Percentiles rank a stretch among this genome's conserved stretches.
Conservation (phyloP, 148 eudicot genomes). For the Talinum fruticosum region DNA sequence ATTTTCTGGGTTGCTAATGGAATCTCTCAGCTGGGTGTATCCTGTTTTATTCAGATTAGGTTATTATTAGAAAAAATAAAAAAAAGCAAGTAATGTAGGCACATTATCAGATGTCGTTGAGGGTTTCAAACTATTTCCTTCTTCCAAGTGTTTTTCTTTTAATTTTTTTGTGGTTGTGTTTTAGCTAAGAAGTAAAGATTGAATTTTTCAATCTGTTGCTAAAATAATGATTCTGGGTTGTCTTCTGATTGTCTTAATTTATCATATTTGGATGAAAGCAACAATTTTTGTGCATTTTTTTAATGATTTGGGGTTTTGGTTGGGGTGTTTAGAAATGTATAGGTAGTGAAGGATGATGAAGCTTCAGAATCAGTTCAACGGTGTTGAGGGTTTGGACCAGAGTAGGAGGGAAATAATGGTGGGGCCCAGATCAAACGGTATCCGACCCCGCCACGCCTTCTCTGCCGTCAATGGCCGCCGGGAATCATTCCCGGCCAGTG, state of each 20-base stretch:
- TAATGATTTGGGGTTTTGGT: conserved; percentile 20
- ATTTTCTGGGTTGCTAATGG: conserved; percentile 4
- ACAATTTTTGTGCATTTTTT: conserved; percentile 18
- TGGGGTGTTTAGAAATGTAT: conserved; percentile 25
- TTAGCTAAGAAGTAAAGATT: neutral
- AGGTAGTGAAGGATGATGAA: conserved; percentile 25
- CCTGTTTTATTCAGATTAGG: neutral
- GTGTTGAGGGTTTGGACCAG: conserved; percentile 39
- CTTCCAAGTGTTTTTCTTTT: neutral
- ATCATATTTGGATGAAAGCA: conserved; percentile 14
- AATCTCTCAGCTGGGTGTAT: too few species aligned
- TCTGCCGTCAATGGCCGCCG: conserved; percentile 59
- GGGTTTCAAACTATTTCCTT: conserved; percentile 19
- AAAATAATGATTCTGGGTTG: conserved; percentile 21
- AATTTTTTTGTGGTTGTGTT: neutral
- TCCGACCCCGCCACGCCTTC: conserved; percentile 50
- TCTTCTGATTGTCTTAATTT: conserved; percentile 10
- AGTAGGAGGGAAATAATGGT: conserved; percentile 38
- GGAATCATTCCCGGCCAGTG: conserved; percentile 43
- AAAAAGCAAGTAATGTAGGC: neutral
- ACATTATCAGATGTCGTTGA: conserved; percentile 22
- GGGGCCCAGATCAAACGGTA: conserved; percentile 47
- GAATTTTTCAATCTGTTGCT: conserved; percentile 19
- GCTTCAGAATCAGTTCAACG: conserved; percentile 26
- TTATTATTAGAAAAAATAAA: neutral